Evolutionary conservation across 1,284 basidiomycete genomes (phyloP).

Genomic region (Trichosporon sp.): DNA sequence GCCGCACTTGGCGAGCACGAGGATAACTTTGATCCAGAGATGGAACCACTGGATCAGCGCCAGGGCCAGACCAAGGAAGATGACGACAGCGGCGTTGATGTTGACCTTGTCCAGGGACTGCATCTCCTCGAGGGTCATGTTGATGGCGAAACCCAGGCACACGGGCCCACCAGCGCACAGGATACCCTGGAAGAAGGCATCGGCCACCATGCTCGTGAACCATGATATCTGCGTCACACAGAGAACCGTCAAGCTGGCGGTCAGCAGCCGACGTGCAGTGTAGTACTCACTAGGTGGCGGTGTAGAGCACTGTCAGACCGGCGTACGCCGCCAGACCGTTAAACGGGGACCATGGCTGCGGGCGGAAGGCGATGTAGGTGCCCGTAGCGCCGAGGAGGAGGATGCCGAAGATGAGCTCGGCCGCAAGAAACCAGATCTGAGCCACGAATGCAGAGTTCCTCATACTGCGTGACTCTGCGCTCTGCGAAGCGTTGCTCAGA

Average conservation of each 20-base stretch:
- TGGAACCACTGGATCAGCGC: conserved; percentile 16
- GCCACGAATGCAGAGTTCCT: conserved; percentile 19
- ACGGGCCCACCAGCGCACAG: conserved; percentile 13
- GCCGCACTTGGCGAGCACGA: conserved; percentile 11
- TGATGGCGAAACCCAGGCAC: conserved; percentile 14
- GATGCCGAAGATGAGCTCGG: conserved; percentile 15
- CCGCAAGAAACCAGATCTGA: conserved; percentile 17
- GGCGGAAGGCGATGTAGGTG: conserved; percentile 14
- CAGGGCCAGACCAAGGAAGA: conserved; percentile 11
- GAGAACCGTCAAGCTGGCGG: conserved; percentile 3
- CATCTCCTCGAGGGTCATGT: background rate
- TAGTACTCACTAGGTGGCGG: background rate
- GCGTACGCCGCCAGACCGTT: conserved; percentile 11
- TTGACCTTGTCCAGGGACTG: conserved; percentile 11
- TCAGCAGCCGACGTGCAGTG: background rate
- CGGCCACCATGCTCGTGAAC: conserved; percentile 19
- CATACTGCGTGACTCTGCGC: background rate
- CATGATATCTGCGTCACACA: conserved; percentile 16
- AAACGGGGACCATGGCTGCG: conserved; percentile 14
- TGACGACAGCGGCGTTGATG: conserved; percentile 17
- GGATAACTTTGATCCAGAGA: conserved; percentile 9
- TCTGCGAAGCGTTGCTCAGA: conserved; percentile 15
- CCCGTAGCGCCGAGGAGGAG: conserved; percentile 14
- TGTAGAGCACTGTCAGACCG: conserved; percentile 5
- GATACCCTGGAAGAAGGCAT: conserved; percentile 12